Percentiles rank a stretch among this genome's conserved stretches.
These are phyloP conservation scores for Pseudocercospora musae DNA, from an alignment of 2,329 filamentous ascomycete species.

Conservation along the genomic window DNA sequence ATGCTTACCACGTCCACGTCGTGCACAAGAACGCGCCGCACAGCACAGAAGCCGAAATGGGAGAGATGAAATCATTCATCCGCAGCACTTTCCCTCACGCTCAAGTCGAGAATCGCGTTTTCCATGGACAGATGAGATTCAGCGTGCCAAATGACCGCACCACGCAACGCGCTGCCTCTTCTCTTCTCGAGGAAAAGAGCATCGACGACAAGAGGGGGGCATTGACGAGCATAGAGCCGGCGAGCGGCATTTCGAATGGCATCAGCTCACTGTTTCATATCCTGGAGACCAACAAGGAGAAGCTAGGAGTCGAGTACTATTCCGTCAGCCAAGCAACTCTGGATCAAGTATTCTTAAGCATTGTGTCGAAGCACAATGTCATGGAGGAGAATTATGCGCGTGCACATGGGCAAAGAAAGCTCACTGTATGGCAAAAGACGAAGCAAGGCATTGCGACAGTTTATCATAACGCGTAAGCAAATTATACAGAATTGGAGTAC, in stretches of 20 bases:
- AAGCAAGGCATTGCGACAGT: conserved; percentile 16
- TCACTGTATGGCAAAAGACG: conserved; percentile 16
- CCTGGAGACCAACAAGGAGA: conserved; percentile 67
- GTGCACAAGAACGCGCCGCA: conserved; percentile 72
- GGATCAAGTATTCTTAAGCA: conserved; percentile 85
- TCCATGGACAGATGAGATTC: conserved; percentile 86
- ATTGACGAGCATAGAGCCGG: conserved; percentile 4
- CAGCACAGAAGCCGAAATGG: conserved; percentile 67
- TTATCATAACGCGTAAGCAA: conserved; percentile 22
- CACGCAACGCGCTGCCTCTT: conserved; percentile 14
- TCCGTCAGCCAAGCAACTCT: conserved; percentile 79
- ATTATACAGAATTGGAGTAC: not conserved
- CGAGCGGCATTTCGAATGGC: conserved; percentile 35
- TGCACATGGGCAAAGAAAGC: conserved; percentile 17
- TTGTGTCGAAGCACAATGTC: conserved; percentile 76
- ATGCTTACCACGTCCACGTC: conserved; percentile 76
- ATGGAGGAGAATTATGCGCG: conserved; percentile 60
- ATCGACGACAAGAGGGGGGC: conserved; percentile 15
- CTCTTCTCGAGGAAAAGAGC: conserved; percentile 12
- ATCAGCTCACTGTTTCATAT: conserved; percentile 68
- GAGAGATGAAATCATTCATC: conserved; percentile 65
- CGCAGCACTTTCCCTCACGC: conserved; percentile 58
- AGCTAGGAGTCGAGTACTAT: conserved; percentile 76
- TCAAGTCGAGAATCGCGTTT: conserved; percentile 68
- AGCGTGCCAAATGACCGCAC: conserved; percentile 56